Conservation (phyloP, 2,329 filamentous ascomycete species). For the Aspergillus ochraceus region DNA sequence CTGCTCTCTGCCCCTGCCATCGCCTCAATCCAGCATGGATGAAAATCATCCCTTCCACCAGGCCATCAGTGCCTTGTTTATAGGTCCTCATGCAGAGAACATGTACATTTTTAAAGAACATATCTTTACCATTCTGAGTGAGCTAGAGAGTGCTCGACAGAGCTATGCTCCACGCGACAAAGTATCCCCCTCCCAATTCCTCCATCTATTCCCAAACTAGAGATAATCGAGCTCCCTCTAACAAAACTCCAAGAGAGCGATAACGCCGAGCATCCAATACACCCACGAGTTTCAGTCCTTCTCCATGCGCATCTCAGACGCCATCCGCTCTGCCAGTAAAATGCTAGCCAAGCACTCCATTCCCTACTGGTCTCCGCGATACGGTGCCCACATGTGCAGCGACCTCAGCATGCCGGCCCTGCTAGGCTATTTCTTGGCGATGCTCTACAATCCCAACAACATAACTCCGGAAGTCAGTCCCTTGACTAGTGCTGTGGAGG, state of each 20-base stretch:
- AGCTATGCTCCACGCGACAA: neutral
- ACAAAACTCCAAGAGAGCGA: neutral
- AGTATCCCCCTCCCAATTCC: neutral
- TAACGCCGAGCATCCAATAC: conserved; percentile 8
- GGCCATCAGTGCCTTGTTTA: conserved; percentile 8
- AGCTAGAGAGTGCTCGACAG: conserved; percentile 32
- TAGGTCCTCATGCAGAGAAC: conserved; percentile 26
- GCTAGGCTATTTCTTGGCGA: conserved; percentile 51
- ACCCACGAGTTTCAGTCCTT: conserved; percentile 5
- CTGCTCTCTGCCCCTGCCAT: neutral
- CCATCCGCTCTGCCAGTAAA: conserved; percentile 36
- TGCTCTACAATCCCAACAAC: conserved; percentile 55
- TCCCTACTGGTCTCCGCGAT: conserved; percentile 47
- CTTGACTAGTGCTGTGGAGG: conserved; percentile 46
- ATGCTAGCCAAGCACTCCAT: conserved; percentile 46
- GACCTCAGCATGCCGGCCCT: conserved; percentile 46
- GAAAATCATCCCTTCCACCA: conserved; percentile 1
- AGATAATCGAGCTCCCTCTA: neutral
- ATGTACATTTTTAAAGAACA: conserved; percentile 41
- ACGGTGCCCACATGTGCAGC: conserved; percentile 50
- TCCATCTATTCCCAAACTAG: too few relatives aligned
- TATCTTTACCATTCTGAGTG: conserved; percentile 42
- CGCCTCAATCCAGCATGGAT: neutral
- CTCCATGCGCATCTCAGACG: conserved; percentile 35
- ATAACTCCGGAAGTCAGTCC: conserved; percentile 50